These are phyloP conservation scores for Lumnitzera racemosa DNA, from an alignment of 345 rosid species.

Conservation along the genomic window DNA sequence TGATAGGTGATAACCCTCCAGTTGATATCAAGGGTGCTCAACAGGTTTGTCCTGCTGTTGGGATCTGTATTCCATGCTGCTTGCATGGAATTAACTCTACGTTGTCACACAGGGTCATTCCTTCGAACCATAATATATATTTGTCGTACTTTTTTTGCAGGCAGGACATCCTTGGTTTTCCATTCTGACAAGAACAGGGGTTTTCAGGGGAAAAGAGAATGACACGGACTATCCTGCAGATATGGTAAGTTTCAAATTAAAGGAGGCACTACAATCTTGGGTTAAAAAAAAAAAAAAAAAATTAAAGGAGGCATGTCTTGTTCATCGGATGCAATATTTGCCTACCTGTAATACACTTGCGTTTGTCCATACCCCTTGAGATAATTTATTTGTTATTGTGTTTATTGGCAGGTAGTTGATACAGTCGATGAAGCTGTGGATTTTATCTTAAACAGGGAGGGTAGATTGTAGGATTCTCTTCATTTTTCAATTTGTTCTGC, in stretches of 20 bases:
- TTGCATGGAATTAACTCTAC: no score
- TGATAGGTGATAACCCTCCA: slow-evolving; percentile 84
- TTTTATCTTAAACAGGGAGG: slow-evolving; percentile 48
- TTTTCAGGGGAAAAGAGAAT: slow-evolving; percentile 66
- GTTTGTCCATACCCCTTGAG: background rate
- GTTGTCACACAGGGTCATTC: no score
- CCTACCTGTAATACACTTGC: background rate
- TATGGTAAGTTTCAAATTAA: slow-evolving; percentile 32
- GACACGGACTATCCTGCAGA: slow-evolving; percentile 51
- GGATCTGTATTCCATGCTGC: no score
- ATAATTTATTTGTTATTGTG: background rate
- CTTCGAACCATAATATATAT: background rate
- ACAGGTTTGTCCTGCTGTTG: slow-evolving; percentile 36
- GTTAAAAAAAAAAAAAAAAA: background rate
- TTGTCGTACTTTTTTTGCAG: slow-evolving; percentile 26
- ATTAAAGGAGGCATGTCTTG: background rate
- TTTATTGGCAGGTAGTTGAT: slow-evolving; percentile 59
- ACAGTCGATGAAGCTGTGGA: slow-evolving; percentile 77
- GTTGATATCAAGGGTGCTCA: slow-evolving; percentile 75
- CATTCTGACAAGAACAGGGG: slow-evolving; percentile 81
- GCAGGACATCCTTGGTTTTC: slow-evolving; percentile 84
- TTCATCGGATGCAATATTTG: background rate
- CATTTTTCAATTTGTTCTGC: no score
- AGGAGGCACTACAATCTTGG: no score
- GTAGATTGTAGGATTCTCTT: slow-evolving; percentile 1